Evolutionary conservation across 768 basidiomycete species (phyloP).

Genomic region (Cantharellus anzutake): DNA sequence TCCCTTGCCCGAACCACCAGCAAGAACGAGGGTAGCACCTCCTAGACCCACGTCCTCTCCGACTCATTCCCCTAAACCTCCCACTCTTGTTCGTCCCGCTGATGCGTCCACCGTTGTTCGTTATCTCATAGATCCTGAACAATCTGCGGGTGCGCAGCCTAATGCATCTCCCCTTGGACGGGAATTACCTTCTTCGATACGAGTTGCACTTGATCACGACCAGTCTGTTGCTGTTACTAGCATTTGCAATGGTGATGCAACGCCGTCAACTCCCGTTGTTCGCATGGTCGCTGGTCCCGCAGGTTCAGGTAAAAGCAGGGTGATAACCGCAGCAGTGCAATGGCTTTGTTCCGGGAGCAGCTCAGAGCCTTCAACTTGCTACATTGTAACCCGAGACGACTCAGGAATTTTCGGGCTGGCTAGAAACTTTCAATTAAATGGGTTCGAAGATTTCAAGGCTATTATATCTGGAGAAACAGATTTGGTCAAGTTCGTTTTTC

Average conservation of each 20-base stretch:
- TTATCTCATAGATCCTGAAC: too few species aligned
- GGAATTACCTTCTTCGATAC: background rate
- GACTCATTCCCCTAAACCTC: too few species aligned
- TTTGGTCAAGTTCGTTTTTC: conserved; percentile 32
- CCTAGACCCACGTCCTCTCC: too few species aligned
- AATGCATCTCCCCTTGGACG: background rate
- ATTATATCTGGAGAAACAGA: conserved; percentile 56
- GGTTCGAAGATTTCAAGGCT: conserved; percentile 32
- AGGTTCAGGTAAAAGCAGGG: background rate
- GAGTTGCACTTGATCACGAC: background rate
- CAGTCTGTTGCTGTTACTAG: background rate
- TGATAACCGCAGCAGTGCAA: background rate
- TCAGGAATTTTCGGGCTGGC: conserved; percentile 82
- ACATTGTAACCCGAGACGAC: conserved; percentile 73
- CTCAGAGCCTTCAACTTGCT: conserved; percentile 14
- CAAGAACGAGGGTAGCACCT: too few species aligned
- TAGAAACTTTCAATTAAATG: conserved; percentile 43
- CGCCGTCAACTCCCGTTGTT: background rate
- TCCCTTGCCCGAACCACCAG: too few species aligned
- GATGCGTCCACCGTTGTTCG: too few species aligned
- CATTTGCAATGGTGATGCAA: background rate
- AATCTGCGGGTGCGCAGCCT: too few species aligned
- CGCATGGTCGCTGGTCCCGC: background rate
- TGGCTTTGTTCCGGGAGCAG: background rate
- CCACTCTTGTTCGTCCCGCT: too few species aligned